Conservation (phyloP, 305 asterid genomes). For the Rubia peregrina region DNA sequence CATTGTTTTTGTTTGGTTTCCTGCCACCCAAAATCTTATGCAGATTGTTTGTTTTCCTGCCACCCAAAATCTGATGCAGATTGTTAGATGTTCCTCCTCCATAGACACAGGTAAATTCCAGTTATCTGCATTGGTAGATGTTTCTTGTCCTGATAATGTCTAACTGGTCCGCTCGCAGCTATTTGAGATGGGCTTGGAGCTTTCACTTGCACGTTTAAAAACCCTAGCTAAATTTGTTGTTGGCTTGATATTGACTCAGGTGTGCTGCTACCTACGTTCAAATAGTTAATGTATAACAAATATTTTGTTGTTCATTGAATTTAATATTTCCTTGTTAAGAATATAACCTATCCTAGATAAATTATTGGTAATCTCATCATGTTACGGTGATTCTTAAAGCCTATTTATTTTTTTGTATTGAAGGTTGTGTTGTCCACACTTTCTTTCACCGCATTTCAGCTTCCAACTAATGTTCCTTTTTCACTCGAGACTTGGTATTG, state of each 20-base stretch:
- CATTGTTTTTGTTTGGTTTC: too few relatives aligned
- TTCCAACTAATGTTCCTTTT: slow-evolving; percentile 42
- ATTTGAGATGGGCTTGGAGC: slow-evolving; percentile 99
- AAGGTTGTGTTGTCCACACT: slow-evolving; percentile 89
- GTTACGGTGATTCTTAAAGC: slow-evolving; percentile 1
- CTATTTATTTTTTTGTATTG: slow-evolving; percentile 26
- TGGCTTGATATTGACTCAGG: slow-evolving; percentile 96
- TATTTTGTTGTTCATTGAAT: not conserved
- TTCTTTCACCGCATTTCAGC: slow-evolving; percentile 95
- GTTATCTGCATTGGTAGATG: slow-evolving; percentile 56
- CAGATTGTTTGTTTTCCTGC: too few relatives aligned
- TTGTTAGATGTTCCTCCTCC: slow-evolving; percentile 22
- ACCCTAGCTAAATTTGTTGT: slow-evolving; percentile 97
- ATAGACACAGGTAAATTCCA: slow-evolving; percentile 31
- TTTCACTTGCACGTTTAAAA: slow-evolving; percentile 82
- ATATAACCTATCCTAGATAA: not conserved
- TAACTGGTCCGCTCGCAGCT: slow-evolving; percentile 52
- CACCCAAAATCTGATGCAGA: too few relatives aligned
- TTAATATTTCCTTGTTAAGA: not conserved
- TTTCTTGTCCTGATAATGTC: slow-evolving; percentile 78
- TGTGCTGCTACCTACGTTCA: slow-evolving; percentile 17
- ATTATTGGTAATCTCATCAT: not conserved
- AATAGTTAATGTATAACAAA: not conserved
- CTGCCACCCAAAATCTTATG: too few relatives aligned
- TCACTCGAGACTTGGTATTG: slow-evolving; percentile 83